Percentiles rank a stretch among this genome's conserved stretches.
Evolutionary conservation across 164 flowering plant genomes (phyloP).

Genomic region (Euptelea pleiosperma): DNA sequence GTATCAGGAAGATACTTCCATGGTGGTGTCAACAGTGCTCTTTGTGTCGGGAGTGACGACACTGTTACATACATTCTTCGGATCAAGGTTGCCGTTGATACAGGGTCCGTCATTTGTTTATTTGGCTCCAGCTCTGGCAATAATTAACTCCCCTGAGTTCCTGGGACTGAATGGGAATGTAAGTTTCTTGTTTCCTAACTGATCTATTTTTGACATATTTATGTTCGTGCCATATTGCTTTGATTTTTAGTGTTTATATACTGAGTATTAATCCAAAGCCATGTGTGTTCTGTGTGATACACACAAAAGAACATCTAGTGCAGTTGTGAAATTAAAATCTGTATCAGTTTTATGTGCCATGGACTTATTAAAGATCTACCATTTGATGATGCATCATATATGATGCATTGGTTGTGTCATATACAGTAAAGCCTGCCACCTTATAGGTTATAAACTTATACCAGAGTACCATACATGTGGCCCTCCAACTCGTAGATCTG

Average conservation of each 20-base stretch:
- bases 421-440: too few species aligned
- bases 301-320: background rate
- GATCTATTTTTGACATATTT: background rate
- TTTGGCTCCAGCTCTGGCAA: slow-evolving; percentile 90
- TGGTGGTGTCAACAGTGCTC: slow-evolving; percentile 86
- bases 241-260: too few species aligned
- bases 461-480: too few species aligned
- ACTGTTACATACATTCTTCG: slow-evolving; percentile 76
- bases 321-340: background rate
- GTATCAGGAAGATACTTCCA: slow-evolving; percentile 85
- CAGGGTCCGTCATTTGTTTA: slow-evolving; percentile 96
- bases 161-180: slow-evolving; percentile 73
- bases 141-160: slow-evolving; percentile 89
- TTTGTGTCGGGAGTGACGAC: slow-evolving; percentile 91
- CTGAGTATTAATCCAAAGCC: too few species aligned
- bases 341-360: background rate
- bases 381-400: too few species aligned
- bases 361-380: background rate
- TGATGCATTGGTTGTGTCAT: too few species aligned
- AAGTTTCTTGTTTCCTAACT: slow-evolving; percentile 16
- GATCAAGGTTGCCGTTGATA: slow-evolving; percentile 87
- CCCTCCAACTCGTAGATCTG: too few species aligned
- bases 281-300: too few species aligned
- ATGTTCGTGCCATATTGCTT: background rate
- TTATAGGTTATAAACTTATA: too few species aligned